A percentile compares a stretch with the other conserved stretches of the same genome.
Conservation (phyloP, 1,284 basidiomycete genomes). For the Earliella scabrosa region DNA sequence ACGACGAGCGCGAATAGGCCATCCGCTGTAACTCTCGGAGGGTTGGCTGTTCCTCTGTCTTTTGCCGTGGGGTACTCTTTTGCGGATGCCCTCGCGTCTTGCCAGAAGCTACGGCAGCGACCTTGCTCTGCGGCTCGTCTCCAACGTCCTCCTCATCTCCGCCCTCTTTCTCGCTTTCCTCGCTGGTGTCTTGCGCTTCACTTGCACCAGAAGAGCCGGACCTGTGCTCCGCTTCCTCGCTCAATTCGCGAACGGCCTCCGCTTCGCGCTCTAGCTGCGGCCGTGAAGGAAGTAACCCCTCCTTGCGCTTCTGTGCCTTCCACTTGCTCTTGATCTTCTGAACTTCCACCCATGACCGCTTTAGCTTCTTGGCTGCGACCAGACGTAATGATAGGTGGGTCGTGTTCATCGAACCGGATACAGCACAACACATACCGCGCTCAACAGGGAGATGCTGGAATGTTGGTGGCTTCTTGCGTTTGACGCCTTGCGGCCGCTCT, state of each 20-base stretch:
- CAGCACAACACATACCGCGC: conserved; percentile 51
- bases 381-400: conserved; percentile 6
- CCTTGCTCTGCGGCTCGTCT: conserved; percentile 10
- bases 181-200: background rate
- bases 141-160: conserved; percentile 23
- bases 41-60: conserved; percentile 13
- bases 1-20: conserved; percentile 62
- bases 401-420: background rate
- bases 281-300: conserved; percentile 42
- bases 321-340: conserved; percentile 79
- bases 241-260: conserved; percentile 13
- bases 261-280: conserved; percentile 19
- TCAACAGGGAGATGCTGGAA: conserved; percentile 69
- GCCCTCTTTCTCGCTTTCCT: conserved; percentile 17
- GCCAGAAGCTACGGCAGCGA: background rate
- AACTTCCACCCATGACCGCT: conserved; percentile 73
- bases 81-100: conserved; percentile 2
- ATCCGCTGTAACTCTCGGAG: conserved; percentile 61
- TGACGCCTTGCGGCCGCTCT: conserved; percentile 33
- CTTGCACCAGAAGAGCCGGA: conserved; percentile 4
- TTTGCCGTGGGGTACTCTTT: background rate
- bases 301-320: conserved; percentile 73
- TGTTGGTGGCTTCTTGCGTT: conserved; percentile 65
- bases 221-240: conserved; percentile 8
- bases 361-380: conserved; percentile 67